Evolutionary conservation across 2,329 filamentous ascomycete species (phyloP).

Genomic region (Nigrospora sphaerica): DNA sequence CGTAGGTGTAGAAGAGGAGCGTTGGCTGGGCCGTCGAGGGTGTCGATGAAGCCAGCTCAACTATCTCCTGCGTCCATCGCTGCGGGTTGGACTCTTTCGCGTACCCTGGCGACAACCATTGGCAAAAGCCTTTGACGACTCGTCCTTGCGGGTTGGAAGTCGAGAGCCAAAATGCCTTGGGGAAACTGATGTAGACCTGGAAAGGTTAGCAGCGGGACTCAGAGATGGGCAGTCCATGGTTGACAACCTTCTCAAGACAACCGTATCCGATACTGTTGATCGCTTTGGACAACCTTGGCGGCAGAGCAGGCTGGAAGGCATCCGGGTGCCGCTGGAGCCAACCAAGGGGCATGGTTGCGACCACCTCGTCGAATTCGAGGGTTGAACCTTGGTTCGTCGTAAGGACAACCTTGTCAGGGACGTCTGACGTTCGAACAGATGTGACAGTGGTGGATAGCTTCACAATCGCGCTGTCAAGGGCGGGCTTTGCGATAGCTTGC

Average conservation of each 20-base stretch:
- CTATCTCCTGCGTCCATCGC: constrained; percentile 67
- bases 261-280: constrained; percentile 63
- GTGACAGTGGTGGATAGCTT: constrained; percentile 40
- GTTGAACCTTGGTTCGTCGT: constrained; percentile 35
- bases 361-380: constrained; percentile 58
- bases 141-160: constrained; percentile 27
- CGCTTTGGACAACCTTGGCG: constrained; percentile 47
- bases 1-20: constrained; percentile 76
- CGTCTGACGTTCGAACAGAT: constrained; percentile 28
- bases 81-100: constrained; percentile 51
- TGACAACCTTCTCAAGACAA: constrained; percentile 58
- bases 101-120: constrained; percentile 70
- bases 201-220: background rate
- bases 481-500: constrained; percentile 51
- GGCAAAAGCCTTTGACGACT: constrained; percentile 59
- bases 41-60: constrained; percentile 67
- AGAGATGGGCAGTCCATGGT: background rate
- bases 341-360: constrained; percentile 61
- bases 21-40: constrained; percentile 61
- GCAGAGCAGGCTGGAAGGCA: constrained; percentile 55
- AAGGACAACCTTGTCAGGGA: constrained; percentile 31
- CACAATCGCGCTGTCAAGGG: constrained; percentile 46
- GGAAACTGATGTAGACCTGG: constrained; percentile 60
- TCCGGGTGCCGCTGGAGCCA: constrained; percentile 56
- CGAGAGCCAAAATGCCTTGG: constrained; percentile 64